Conservation (phyloP, 345 rosid species). For the Arabis hirsuta region DNA sequence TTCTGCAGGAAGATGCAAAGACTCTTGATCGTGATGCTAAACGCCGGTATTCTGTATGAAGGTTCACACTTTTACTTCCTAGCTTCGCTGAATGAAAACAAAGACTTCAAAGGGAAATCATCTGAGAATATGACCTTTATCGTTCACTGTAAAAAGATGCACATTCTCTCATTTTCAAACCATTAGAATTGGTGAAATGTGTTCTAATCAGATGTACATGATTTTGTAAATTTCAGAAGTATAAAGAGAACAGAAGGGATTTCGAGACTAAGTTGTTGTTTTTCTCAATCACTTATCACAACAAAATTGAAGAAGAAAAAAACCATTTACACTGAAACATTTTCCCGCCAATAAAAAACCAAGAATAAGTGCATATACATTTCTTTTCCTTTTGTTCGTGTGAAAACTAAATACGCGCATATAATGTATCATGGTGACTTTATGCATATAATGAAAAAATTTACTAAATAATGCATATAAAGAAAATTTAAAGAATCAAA, state of each 20-base stretch:
- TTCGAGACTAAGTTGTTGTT: neutral
- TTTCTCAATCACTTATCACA: too few relatives aligned
- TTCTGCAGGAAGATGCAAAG: slow-evolving; percentile 80
- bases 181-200: slow-evolving; percentile 12
- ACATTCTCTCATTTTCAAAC: slow-evolving; percentile 22
- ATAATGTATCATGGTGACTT: too few relatives aligned
- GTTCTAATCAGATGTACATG: slow-evolving; percentile 23
- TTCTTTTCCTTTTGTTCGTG: neutral
- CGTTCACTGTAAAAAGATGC: slow-evolving; percentile 25
- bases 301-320: too few relatives aligned
- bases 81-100: slow-evolving; percentile 21
- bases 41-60: slow-evolving; percentile 61
- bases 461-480: too few relatives aligned
- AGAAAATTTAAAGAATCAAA: too few relatives aligned
- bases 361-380: neutral
- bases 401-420: too few relatives aligned
- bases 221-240: slow-evolving; percentile 8
- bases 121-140: slow-evolving; percentile 19
- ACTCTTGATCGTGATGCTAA: slow-evolving; percentile 64
- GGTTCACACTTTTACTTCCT: slow-evolving; percentile 11
- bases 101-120: slow-evolving; percentile 8
- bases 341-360: neutral
- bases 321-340: too few relatives aligned
- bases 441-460: too few relatives aligned
- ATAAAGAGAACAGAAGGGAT: neutral